Evolutionary conservation across 2,329 filamentous ascomycete species (phyloP), one percentile per base, ranked within the genome.

Genomic region (Teratosphaeria pseudoeucalypti): DNA sequence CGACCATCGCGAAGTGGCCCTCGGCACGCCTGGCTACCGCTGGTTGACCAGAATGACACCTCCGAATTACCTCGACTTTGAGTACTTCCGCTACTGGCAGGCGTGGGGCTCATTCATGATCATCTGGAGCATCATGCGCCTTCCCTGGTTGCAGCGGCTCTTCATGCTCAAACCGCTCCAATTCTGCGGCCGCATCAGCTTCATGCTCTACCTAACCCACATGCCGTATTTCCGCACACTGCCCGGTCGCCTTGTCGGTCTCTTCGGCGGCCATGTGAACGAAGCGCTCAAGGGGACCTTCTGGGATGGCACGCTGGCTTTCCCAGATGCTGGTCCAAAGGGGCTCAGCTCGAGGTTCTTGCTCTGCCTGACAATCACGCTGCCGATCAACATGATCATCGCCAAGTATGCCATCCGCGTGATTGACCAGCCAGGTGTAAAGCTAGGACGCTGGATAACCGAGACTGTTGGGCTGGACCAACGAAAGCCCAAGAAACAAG

Each of bases 171-270:
- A 71, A 2, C 64, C 76, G n/a, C 74, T 83, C 2, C 82, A 84
- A 66, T 85, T 85, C 69, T 72, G 85, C 7, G 83, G 83, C 61
- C 79, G 79, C 66, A 79, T 85, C 64, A 84, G 81, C 57, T 86
- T 82, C 67, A 79, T 81, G 57, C 68, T 86, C 29, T 86, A 86
- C 68, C 76, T 86, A 12, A 80, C 85, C 74, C 83, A 86, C 67
- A 81, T 82, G 0, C 80, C 81, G 2, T 76, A 79, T 81, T 39
- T 57, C 14, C 43, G 83, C 64, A 77, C 77, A 1, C 65, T 80
- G 19, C 81, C 82, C 10, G 84, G 82, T 64, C 73, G 77, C 37
- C 43, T 49, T 49, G 47, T 89, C 1, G 77, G 78, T 60, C 76
- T 82, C 66, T 75, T 74, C 37, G 75, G 76, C 71, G 78, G 75